Evolutionary conservation across 192 early-diverging fungal species (phyloP).

Genomic region (Backusella tarrabulga): DNA sequence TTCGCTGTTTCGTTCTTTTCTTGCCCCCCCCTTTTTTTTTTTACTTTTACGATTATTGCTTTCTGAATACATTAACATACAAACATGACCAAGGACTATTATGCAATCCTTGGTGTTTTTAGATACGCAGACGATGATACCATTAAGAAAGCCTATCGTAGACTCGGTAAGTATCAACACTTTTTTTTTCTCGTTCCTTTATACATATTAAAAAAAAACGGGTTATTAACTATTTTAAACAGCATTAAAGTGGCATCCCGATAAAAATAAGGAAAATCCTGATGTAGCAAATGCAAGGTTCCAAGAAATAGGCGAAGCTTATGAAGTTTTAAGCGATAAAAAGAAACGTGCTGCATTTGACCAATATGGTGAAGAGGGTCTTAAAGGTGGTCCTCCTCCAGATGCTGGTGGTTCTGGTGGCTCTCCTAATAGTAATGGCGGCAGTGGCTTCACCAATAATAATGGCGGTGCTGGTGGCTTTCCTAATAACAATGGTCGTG

Average conservation of each 20-base stretch:
- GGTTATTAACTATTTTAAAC: constrained; percentile 6
- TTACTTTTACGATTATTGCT: neutral
- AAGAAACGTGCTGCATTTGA: constrained; percentile 95
- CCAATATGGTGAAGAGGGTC: constrained; percentile 92
- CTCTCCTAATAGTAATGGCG: constrained; percentile 17
- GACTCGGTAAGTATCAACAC: constrained; percentile 33
- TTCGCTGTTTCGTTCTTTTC: neutral
- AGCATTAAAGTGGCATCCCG: constrained; percentile 83
- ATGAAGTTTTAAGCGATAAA: constrained; percentile 91
- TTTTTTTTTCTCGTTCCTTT: neutral
- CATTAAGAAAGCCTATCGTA: constrained; percentile 81
- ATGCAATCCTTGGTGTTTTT: constrained; percentile 84
- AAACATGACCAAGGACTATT: constrained; percentile 91
- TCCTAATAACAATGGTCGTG: too few species aligned
- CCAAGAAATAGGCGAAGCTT: constrained; percentile 97
- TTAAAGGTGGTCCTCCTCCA: constrained; percentile 68
- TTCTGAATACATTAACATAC: neutral
- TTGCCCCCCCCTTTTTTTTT: neutral
- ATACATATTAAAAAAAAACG: neutral
- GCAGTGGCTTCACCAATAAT: too few species aligned
- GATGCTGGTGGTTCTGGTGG: constrained; percentile 61
- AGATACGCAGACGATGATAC: constrained; percentile 76
- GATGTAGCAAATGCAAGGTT: constrained; percentile 79
- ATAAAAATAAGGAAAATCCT: constrained; percentile 61
- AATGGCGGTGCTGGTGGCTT: too few species aligned